Percentiles rank a stretch among this genome's conserved stretches.
These are phyloP conservation scores for Alternaria metachromatica DNA, from an alignment of 2,329 filamentous ascomycete species.

Conservation along the genomic window DNA sequence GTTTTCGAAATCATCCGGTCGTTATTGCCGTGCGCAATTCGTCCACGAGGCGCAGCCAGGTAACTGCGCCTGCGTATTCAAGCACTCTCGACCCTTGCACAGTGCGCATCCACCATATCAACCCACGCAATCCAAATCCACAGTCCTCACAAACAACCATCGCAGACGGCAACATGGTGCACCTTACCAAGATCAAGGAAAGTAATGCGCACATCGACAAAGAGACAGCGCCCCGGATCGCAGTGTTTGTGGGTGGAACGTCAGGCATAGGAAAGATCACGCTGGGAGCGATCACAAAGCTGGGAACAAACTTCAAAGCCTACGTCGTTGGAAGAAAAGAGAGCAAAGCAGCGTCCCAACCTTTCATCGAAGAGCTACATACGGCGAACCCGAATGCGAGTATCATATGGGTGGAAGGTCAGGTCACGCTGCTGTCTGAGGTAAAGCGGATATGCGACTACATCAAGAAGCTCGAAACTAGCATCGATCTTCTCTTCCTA, in stretches of 20 bases:
- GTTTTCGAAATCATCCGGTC: neutral
- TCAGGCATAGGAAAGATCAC: slow-evolving; percentile 57
- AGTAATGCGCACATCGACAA: slow-evolving; percentile 51
- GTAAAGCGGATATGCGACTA: slow-evolving; percentile 48
- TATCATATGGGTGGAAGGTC: slow-evolving; percentile 53
- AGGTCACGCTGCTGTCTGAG: slow-evolving; percentile 56
- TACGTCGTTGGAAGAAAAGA: slow-evolving; percentile 55
- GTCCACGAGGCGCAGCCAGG: neutral
- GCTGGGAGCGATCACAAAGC: slow-evolving; percentile 19
- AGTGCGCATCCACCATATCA: neutral
- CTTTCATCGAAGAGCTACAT: slow-evolving; percentile 49
- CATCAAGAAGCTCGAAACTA: neutral
- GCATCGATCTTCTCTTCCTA: neutral
- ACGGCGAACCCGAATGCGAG: slow-evolving; percentile 50
- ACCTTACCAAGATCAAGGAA: neutral
- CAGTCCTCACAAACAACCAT: too few species aligned
- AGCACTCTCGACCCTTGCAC: neutral
- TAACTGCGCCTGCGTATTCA: neutral
- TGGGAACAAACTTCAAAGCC: slow-evolving; percentile 46
- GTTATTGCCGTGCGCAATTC: neutral
- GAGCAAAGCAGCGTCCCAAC: slow-evolving; percentile 36
- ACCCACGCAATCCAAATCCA: neutral
- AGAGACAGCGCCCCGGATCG: slow-evolving; percentile 45
- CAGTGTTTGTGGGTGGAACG: slow-evolving; percentile 57
- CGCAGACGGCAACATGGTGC: neutral